Evolutionary conservation across 371 early-diverging fungal genomes (phyloP).

Genomic region (Apophysomyces ossiformis): DNA sequence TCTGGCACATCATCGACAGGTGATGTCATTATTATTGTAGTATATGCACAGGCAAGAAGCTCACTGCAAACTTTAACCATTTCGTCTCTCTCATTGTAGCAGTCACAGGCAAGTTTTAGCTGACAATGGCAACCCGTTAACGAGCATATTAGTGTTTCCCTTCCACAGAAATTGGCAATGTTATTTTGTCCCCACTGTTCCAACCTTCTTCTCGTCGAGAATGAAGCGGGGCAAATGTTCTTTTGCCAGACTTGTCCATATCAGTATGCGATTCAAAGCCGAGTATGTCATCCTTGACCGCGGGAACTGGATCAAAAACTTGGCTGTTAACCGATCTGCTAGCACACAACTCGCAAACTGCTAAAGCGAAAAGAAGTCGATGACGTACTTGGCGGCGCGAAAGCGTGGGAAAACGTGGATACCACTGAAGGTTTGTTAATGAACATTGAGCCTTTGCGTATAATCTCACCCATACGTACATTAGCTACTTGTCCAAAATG

Average conservation of each 20-base stretch:
- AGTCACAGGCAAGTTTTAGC: too few species aligned
- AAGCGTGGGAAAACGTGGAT: slow-evolving; percentile 94
- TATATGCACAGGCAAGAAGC: not conserved
- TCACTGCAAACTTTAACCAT: not conserved
- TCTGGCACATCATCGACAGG: slow-evolving; percentile 15
- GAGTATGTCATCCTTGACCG: slow-evolving; percentile 34
- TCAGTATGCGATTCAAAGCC: slow-evolving; percentile 66
- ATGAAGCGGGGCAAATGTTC: slow-evolving; percentile 74
- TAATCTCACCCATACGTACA: slow-evolving; percentile 3
- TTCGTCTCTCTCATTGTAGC: not conserved
- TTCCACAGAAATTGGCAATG: slow-evolving; percentile 44
- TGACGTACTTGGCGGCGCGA: slow-evolving; percentile 92
- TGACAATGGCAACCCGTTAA: too few species aligned
- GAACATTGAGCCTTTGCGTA: not conserved
- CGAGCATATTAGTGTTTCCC: too few species aligned
- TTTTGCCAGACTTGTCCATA: slow-evolving; percentile 92
- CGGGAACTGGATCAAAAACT: not conserved
- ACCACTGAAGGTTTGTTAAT: slow-evolving; percentile 74
- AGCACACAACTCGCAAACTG: slow-evolving; percentile 59
- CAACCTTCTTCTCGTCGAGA: slow-evolving; percentile 80
- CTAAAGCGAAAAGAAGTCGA: slow-evolving; percentile 89
- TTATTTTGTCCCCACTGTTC: slow-evolving; percentile 90
- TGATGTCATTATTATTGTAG: not conserved
- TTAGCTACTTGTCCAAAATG: slow-evolving; percentile 87
- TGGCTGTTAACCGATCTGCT: slow-evolving; percentile 15